A percentile compares a stretch with the other conserved stretches of the same genome.
Conservation (phyloP, 129 eudicot genomes). For the Flaveria brownii region DNA sequence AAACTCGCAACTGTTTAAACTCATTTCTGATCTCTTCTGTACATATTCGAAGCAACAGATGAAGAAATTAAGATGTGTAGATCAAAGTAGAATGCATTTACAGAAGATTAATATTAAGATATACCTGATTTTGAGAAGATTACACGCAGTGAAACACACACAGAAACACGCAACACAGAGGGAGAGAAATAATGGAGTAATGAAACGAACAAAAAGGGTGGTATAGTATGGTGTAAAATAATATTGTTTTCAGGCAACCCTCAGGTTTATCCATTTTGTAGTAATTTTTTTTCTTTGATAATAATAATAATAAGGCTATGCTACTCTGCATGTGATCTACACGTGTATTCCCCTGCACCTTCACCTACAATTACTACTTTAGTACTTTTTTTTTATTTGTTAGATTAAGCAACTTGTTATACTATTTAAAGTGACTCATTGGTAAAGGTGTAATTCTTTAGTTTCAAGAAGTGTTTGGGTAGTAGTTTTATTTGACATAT, state of each 20-base stretch:
- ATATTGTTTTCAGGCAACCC: conserved; percentile 10
- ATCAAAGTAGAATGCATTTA: conserved; percentile 3
- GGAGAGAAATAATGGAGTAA: conserved; percentile 12
- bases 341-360: conserved; percentile 17
- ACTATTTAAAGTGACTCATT: too few species aligned
- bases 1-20: background rate
- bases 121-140: too few species aligned
- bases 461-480: too few species aligned
- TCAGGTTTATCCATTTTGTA: conserved; percentile 33
- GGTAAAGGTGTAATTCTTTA: too few species aligned
- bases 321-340: conserved; percentile 25
- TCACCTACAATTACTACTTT: background rate
- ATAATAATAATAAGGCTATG: conserved; percentile 2
- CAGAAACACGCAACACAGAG: too few species aligned
- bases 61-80: background rate
- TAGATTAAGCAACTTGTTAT: too few species aligned
- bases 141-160: too few species aligned
- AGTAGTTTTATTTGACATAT: too few species aligned
- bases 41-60: background rate
- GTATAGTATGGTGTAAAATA: background rate
- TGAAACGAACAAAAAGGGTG: background rate
- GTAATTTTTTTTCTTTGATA: too few species aligned
- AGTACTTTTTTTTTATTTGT: too few species aligned
- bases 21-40: background rate
- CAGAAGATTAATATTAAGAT: background rate